A percentile compares a stretch with the other conserved stretches of the same genome.
Conservation (phyloP, 768 basidiomycete species). For the Vararia minispora region DNA sequence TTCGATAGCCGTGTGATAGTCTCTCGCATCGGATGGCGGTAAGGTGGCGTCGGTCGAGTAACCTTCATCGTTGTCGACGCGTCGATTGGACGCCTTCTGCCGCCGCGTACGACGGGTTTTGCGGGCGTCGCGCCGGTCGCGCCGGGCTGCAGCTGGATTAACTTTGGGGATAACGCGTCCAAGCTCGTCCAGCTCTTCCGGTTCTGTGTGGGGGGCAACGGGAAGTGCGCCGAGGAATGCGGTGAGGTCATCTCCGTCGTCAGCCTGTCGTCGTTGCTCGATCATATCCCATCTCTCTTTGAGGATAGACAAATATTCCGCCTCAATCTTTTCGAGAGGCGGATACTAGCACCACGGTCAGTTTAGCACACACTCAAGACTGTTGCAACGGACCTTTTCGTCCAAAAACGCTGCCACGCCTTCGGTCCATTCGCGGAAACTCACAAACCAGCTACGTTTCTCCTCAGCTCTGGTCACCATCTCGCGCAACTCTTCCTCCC, state of each 20-base stretch:
- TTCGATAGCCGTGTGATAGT: slow-evolving; percentile 54
- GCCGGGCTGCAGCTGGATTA: slow-evolving; percentile 33
- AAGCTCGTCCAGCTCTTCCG: slow-evolving; percentile 49
- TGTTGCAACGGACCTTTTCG: slow-evolving; percentile 53
- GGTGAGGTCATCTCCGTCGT: slow-evolving; percentile 74
- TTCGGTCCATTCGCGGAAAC: slow-evolving; percentile 74
- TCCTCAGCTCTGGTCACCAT: slow-evolving; percentile 66
- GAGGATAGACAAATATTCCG: slow-evolving; percentile 60
- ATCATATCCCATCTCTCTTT: slow-evolving; percentile 68
- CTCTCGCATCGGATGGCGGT: slow-evolving; percentile 49
- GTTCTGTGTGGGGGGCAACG: slow-evolving; percentile 16
- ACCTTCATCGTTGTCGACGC: slow-evolving; percentile 51
- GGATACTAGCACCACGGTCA: slow-evolving; percentile 46
- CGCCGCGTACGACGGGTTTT: slow-evolving; percentile 41
- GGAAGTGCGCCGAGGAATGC: slow-evolving; percentile 50
- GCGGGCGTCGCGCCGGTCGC: slow-evolving; percentile 51
- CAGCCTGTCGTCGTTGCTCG: slow-evolving; percentile 50
- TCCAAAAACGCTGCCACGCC: slow-evolving; percentile 78
- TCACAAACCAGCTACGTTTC: slow-evolving; percentile 73
- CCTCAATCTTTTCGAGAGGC: slow-evolving; percentile 64
- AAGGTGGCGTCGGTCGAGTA: slow-evolving; percentile 81
- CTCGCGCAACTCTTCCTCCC: slow-evolving; percentile 64
- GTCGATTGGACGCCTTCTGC: slow-evolving; percentile 16
- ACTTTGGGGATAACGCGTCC: slow-evolving; percentile 39
- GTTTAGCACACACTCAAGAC: slow-evolving; percentile 1